Evolutionary conservation across 2,329 filamentous ascomycete genomes (phyloP).

Genomic region (Bipolaris victoriae): DNA sequence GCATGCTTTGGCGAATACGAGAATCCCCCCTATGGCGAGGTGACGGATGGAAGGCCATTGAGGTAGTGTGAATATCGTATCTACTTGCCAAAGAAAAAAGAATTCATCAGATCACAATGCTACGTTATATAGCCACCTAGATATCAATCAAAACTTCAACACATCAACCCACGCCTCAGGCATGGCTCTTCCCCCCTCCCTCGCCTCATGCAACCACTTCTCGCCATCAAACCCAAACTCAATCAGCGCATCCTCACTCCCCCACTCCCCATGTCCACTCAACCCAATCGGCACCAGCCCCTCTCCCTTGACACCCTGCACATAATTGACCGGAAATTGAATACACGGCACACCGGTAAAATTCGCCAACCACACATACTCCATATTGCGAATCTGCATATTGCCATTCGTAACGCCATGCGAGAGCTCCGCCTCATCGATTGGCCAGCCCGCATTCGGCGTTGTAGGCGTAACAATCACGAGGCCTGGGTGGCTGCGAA

Average conservation of each 20-base stretch:
- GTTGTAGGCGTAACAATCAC: conserved; percentile 80
- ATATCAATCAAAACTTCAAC: conserved; percentile 21
- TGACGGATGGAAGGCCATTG: conserved; percentile 59
- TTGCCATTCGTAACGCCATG: conserved; percentile 76
- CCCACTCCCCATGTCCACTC: conserved; percentile 63
- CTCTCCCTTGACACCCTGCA: conserved; percentile 57
- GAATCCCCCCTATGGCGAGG: conserved; percentile 55
- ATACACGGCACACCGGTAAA: conserved; percentile 79
- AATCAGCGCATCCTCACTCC: conserved; percentile 59
- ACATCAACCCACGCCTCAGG: conserved; percentile 51
- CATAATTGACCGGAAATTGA: conserved; percentile 76
- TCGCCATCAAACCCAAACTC: conserved; percentile 61
- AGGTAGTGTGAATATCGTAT: conserved; percentile 3
- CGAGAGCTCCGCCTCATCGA: conserved; percentile 66
- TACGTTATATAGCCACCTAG: background rate
- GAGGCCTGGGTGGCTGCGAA: conserved; percentile 72
- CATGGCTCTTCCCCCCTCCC: conserved; percentile 43
- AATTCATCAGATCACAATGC: background rate
- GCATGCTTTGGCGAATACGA: conserved; percentile 68
- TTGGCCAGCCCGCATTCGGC: conserved; percentile 76
- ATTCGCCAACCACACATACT: conserved; percentile 86
- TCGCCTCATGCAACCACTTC: conserved; percentile 51
- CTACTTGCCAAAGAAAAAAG: background rate
- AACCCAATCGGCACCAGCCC: conserved; percentile 63
- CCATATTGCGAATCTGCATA: conserved; percentile 76